phyloP scores from a whole-genome alignment of 441 rosid species.

The Brassica hybrid region DNA sequence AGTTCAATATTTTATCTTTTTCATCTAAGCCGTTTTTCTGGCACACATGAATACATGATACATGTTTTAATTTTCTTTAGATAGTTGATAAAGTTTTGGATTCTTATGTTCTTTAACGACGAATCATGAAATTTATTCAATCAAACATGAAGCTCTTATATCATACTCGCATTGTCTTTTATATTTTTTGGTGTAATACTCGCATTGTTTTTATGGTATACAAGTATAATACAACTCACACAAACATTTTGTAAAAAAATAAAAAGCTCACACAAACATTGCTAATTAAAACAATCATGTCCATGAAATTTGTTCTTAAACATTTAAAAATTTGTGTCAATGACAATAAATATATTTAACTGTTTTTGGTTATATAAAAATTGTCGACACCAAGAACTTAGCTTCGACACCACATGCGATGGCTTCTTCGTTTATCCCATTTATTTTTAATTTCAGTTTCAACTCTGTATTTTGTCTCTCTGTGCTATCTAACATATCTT shows the following conservation, averaged over 20 bases:
- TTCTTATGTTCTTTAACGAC: neutral
- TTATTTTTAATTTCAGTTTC: conserved; percentile 27
- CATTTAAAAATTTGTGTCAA: neutral
- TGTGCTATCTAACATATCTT: conserved; percentile 27
- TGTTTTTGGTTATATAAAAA: neutral
- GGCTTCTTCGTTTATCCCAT: conserved; percentile 29
- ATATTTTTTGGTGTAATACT: neutral
- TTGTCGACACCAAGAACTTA: conserved; percentile 16
- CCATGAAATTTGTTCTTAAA: conserved; percentile 5
- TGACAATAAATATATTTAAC: neutral
- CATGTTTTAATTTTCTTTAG: neutral
- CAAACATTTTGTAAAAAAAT: neutral
- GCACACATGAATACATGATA: neutral
- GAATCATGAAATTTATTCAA: conserved; percentile 15
- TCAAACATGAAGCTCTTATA: neutral
- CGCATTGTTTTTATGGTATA: neutral
- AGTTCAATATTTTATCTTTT: neutral
- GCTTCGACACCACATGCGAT: conserved; percentile 42
- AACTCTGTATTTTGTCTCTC: conserved; percentile 36
- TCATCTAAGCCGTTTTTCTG: neutral
- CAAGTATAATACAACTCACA: neutral
- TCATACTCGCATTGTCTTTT: neutral
- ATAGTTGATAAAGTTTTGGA: neutral
- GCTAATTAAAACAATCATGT: neutral
- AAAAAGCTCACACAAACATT: neutral